A percentile compares a stretch with the other conserved stretches of the same genome.
phyloP scores from a whole-genome alignment of 2,329 filamentous ascomycete species.

The Colletotrichum scovillei region DNA sequence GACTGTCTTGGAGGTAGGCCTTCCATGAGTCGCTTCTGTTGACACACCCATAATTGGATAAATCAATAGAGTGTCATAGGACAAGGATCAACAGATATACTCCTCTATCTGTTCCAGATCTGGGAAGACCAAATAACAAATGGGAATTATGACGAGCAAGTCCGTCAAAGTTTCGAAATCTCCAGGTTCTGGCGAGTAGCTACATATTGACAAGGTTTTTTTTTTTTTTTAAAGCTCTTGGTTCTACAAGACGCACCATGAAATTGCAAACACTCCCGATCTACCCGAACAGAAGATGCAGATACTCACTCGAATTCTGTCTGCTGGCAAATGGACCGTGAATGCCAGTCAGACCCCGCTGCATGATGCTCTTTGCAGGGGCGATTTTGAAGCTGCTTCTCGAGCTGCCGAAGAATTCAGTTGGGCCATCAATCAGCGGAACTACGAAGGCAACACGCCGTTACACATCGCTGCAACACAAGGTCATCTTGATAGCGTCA shows the following conservation, averaged over 20 bases:
- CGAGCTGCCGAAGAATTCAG: neutral
- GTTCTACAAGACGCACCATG: neutral
- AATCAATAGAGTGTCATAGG: no score
- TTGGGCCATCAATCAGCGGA: neutral
- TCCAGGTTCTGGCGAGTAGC: no score
- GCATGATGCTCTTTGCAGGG: neutral
- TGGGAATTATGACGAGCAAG: neutral
- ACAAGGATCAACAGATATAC: accelerated
- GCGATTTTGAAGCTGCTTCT: accelerated
- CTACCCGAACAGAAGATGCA: neutral
- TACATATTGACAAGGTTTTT: no score
- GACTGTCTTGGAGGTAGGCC: neutral
- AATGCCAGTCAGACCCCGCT: neutral
- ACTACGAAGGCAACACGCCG: neutral
- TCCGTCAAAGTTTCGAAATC: no score
- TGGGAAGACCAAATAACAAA: neutral
- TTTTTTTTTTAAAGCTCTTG: no score
- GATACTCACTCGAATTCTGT: neutral
- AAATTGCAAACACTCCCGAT: accelerated
- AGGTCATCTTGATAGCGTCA: neutral
- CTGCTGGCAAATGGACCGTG: neutral
- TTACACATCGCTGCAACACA: neutral
- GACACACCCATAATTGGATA: no score
- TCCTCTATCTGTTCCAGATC: neutral
- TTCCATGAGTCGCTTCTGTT: no score